These are phyloP conservation scores for Camelina sativa DNA, from an alignment of 345 rosid genomes.

Conservation along the genomic window DNA sequence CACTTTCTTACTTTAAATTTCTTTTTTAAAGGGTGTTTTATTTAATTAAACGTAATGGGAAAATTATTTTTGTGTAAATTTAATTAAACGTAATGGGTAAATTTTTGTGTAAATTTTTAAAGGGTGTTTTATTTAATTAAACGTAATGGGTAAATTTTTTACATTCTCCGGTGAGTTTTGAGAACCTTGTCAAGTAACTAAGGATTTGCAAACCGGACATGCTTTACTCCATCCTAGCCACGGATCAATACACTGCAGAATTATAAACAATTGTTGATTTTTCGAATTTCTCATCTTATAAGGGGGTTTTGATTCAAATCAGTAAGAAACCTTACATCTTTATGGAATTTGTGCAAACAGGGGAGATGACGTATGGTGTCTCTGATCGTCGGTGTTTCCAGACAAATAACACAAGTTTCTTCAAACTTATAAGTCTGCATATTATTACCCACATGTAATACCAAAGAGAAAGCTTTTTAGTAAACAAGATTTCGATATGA, in stretches of 20 bases:
- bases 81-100: no score
- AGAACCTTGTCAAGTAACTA: slow-evolving; percentile 51
- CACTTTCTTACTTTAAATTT: no score
- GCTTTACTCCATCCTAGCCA: slow-evolving; percentile 80
- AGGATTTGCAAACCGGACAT: slow-evolving; percentile 92
- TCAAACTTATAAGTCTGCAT: slow-evolving; percentile 64
- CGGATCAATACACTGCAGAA: slow-evolving; percentile 89
- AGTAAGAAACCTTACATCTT: slow-evolving; percentile 58
- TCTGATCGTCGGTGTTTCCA: slow-evolving; percentile 75
- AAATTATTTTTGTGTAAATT: no score
- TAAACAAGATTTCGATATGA: not conserved
- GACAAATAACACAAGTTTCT: slow-evolving; percentile 87
- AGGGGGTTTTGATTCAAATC: not conserved
- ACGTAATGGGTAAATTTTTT: no score
- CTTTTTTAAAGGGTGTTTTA: no score
- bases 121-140: no score
- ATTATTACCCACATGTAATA: slow-evolving; percentile 6
- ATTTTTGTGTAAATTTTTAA: no score
- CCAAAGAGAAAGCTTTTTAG: slow-evolving; percentile 10
- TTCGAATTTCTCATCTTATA: not conserved
- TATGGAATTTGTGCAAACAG: slow-evolving; percentile 97
- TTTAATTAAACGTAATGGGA: no score
- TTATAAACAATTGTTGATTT: not conserved
- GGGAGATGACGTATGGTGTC: slow-evolving; percentile 92
- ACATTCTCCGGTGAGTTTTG: not conserved